Percentiles rank a stretch among this genome's conserved stretches.
Conservation (phyloP, 257 asterid genomes). For the Nyctanthes arbortristis region DNA sequence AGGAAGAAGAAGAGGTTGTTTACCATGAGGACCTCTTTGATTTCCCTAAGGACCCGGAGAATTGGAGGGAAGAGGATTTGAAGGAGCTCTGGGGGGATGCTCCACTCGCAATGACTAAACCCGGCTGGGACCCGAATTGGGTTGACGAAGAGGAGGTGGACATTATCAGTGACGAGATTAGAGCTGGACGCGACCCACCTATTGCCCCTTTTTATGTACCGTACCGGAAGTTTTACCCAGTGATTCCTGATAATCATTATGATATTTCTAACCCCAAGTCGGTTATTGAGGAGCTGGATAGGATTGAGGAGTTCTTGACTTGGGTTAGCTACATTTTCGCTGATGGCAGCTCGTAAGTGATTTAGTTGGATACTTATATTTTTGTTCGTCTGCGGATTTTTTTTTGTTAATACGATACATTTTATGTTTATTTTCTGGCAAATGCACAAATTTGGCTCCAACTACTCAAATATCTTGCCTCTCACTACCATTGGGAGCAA, state of each 20-base stretch:
- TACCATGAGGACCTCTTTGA: slow-evolving; percentile 56
- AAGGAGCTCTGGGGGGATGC: slow-evolving; percentile 95
- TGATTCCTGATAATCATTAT: slow-evolving; percentile 53
- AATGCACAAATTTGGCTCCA: no score
- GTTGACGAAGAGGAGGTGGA: slow-evolving; percentile 70
- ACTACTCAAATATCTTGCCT: no score
- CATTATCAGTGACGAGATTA: slow-evolving; percentile 37
- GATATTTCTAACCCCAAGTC: slow-evolving; percentile 65
- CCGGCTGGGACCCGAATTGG: slow-evolving; percentile 88
- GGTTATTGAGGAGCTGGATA: slow-evolving; percentile 93
- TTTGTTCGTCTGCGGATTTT: background rate
- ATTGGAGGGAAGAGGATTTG: slow-evolving; percentile 92
- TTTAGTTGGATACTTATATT: background rate
- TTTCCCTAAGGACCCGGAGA: slow-evolving; percentile 79
- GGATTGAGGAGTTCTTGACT: slow-evolving; percentile 92
- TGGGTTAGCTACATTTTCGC: slow-evolving; percentile 94
- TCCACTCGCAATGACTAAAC: slow-evolving; percentile 61
- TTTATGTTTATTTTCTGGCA: background rate
- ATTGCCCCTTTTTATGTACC: slow-evolving; percentile 95
- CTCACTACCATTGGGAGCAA: no score
- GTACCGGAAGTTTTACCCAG: slow-evolving; percentile 79
- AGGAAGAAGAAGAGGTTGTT: slow-evolving; percentile 35
- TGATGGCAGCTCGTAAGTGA: slow-evolving; percentile 89
- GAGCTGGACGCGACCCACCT: slow-evolving; percentile 72
- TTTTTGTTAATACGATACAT: background rate